phyloP scores from a whole-genome alignment of 345 rosid genomes.

The Punica granatum region DNA sequence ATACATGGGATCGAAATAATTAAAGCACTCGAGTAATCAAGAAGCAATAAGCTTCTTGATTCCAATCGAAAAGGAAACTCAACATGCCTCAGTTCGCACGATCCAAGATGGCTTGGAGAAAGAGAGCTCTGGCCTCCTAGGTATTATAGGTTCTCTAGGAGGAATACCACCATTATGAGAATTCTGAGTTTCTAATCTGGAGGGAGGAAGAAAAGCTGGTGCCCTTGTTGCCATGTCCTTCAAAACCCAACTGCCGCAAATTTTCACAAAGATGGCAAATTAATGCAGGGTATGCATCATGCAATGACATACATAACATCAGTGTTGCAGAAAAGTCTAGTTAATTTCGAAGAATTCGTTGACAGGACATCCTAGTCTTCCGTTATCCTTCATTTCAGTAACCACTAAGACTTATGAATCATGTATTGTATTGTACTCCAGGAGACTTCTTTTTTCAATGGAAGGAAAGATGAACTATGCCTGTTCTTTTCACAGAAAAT shows the following conservation, averaged over 20 bases:
- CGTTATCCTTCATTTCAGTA: too few species aligned
- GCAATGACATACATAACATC: too few species aligned
- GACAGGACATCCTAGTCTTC: too few species aligned
- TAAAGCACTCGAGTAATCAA: not conserved
- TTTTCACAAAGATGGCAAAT: not conserved
- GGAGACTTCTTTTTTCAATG: too few species aligned
- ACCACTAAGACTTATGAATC: too few species aligned
- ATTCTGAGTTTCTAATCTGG: conserved; percentile 14
- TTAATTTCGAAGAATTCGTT: too few species aligned
- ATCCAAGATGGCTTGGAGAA: conserved; percentile 60
- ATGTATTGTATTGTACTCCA: too few species aligned
- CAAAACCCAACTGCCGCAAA: not conserved
- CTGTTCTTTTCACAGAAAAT: too few species aligned
- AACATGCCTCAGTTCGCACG: conserved; percentile 59
- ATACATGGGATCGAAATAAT: too few species aligned
- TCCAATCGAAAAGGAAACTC: not conserved
- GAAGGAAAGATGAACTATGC: too few species aligned
- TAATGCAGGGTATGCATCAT: not conserved
- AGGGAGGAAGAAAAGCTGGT: conserved; percentile 7
- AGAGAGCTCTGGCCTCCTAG: conserved; percentile 21
- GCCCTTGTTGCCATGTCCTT: conserved; percentile 10
- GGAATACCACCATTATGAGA: conserved; percentile 14
- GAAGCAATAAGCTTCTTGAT: not conserved
- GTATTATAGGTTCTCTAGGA: not conserved
- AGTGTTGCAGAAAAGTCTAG: too few species aligned